phyloP scores from a whole-genome alignment of 805 yeast species.

The Candida silvicultrix region DNA sequence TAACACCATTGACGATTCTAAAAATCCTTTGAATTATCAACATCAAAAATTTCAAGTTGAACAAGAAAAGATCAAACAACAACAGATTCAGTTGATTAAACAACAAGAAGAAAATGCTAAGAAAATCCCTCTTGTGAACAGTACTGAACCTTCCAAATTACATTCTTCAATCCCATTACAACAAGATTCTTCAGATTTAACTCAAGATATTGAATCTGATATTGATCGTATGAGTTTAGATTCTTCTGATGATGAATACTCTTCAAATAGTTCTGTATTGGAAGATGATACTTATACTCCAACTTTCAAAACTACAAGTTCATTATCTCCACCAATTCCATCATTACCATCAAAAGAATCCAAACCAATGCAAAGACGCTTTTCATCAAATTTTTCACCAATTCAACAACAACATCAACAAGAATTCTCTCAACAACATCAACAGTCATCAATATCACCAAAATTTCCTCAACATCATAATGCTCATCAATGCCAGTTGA shows the following conservation, averaged over 20 bases:
- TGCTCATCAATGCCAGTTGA: conserved; percentile 47
- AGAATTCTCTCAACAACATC: background rate
- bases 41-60: background rate
- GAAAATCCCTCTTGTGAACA: too few species aligned
- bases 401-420: conserved; percentile 1
- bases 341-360: background rate
- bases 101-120: background rate
- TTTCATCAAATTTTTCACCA: background rate
- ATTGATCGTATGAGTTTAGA: conserved; percentile 37
- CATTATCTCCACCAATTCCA: background rate
- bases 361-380: background rate
- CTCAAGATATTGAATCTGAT: conserved; percentile 30
- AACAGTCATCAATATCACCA: background rate
- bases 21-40: conserved; percentile 1
- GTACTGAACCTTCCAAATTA: too few species aligned
- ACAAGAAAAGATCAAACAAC: background rate
- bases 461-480: background rate
- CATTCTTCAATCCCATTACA: too few species aligned
- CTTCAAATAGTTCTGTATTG: conserved; percentile 22
- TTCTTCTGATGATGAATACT: conserved; percentile 32
- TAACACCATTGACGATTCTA: conserved; percentile 1
- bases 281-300: background rate
- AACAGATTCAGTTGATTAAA: background rate
- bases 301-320: background rate
- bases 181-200: conserved; percentile 10